These are phyloP conservation scores for Mycosarcoma maydis DNA, from an alignment of 1,284 basidiomycete genomes.

Conservation along the genomic window DNA sequence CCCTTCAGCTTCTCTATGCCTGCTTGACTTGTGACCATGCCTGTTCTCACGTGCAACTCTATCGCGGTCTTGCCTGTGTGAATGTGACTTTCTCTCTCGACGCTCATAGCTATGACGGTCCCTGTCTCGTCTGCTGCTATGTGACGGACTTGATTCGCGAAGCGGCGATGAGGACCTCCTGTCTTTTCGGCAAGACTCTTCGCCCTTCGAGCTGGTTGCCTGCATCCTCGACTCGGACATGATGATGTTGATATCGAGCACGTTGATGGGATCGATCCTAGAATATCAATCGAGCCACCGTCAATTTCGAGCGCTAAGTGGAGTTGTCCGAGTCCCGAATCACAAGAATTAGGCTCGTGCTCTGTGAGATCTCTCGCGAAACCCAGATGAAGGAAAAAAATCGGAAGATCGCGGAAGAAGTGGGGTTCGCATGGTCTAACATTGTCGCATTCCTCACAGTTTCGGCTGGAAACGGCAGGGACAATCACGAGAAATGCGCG, in stretches of 20 bases:
- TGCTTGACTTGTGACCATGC: not conserved
- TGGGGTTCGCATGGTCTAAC: not conserved
- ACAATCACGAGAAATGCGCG: slow-evolving; percentile 14
- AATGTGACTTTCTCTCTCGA: slow-evolving; percentile 9
- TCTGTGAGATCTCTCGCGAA: too few relatives aligned
- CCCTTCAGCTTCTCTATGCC: not conserved
- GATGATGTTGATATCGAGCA: too few relatives aligned
- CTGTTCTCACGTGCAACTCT: not conserved
- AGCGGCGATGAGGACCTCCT: slow-evolving; percentile 1
- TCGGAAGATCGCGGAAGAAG: slow-evolving; percentile 8
- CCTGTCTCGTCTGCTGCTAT: slow-evolving; percentile 4
- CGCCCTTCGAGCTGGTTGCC: not conserved
- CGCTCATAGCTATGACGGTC: slow-evolving; percentile 2
- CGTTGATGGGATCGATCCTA: too few relatives aligned
- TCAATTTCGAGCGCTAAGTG: too few relatives aligned
- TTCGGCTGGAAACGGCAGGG: slow-evolving; percentile 30
- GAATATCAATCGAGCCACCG: too few relatives aligned
- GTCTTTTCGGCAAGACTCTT: not conserved
- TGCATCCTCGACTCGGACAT: too few relatives aligned
- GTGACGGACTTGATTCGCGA: slow-evolving; percentile 11
- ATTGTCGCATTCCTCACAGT: not conserved
- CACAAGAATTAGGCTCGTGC: too few relatives aligned
- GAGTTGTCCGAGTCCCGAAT: too few relatives aligned
- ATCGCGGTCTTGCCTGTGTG: slow-evolving; percentile 5
- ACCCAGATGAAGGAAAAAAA: not conserved